These are phyloP conservation scores for Coemansia pectinata DNA, from an alignment of 192 early-diverging fungal species.

Conservation along the genomic window DNA sequence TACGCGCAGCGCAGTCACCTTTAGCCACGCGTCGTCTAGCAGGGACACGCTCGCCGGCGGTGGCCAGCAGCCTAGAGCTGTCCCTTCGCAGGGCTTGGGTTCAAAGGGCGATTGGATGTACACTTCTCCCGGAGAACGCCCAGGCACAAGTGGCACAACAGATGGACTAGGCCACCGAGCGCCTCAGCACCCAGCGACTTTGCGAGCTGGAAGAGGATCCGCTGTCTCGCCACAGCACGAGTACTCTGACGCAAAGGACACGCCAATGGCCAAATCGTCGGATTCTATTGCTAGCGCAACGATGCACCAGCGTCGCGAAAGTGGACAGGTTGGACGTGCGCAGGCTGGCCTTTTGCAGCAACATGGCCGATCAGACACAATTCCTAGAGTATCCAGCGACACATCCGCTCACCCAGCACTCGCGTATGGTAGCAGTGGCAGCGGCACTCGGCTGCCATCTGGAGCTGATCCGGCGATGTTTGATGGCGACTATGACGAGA, in stretches of 20 bases:
- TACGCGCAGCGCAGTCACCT: neutral
- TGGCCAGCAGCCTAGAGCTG: slow-evolving; percentile 4
- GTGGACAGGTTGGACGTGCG: neutral
- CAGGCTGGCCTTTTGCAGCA: neutral
- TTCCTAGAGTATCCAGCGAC: neutral
- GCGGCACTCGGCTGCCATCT: neutral
- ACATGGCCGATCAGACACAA: neutral
- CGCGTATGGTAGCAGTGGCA: neutral
- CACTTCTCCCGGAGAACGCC: slow-evolving; percentile 27
- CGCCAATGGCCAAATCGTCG: slow-evolving; percentile 12
- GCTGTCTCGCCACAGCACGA: slow-evolving; percentile 17
- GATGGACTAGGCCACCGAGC: neutral
- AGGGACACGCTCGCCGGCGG: neutral
- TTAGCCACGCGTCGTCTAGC: neutral
- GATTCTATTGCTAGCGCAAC: slow-evolving; percentile 4
- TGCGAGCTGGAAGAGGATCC: slow-evolving; percentile 15
- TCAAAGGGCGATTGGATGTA: slow-evolving; percentile 23
- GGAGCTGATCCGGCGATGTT: neutral
- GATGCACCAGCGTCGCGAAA: slow-evolving; percentile 17
- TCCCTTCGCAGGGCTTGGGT: neutral
- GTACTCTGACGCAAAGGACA: neutral
- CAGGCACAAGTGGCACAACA: neutral
- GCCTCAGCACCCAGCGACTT: slow-evolving; percentile 10
- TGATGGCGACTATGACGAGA: neutral
- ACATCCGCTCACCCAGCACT: neutral